phyloP scores from a whole-genome alignment of 225 moss, liverwort and hornwort species.

The Physcomitrium patens region DNA sequence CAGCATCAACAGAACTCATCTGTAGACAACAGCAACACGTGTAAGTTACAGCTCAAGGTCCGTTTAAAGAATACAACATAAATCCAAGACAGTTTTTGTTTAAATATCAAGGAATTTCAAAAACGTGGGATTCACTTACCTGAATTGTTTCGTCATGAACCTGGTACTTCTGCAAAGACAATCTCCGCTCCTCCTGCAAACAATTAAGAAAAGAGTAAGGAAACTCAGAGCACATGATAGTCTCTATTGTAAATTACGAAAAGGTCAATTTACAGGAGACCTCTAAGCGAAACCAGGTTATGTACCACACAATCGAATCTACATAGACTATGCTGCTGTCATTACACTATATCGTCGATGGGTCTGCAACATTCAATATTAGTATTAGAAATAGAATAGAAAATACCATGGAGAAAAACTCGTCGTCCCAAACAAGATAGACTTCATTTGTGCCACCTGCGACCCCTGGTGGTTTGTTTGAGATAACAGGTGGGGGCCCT shows the following conservation, averaged over 20 bases:
- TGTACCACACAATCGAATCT: neutral
- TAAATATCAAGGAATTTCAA: too few species aligned
- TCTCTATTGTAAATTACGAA: too few species aligned
- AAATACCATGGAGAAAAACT: constrained; percentile 84
- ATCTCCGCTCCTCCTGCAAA: constrained; percentile 55
- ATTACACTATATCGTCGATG: neutral
- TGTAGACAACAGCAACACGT: too few species aligned
- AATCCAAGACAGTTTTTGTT: too few species aligned
- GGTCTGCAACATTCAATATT: neutral
- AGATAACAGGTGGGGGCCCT: constrained; percentile 97
- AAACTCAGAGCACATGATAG: too few species aligned
- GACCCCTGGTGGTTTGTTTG: constrained; percentile 89
- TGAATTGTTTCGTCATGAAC: constrained; percentile 64
- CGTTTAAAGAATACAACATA: too few species aligned
- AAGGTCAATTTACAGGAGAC: neutral
- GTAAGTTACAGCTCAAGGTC: too few species aligned
- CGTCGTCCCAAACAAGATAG: constrained; percentile 96
- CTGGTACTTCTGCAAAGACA: constrained; percentile 59
- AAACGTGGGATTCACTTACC: constrained; percentile 1
- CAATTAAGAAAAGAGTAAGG: too few species aligned
- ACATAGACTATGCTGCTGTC: neutral
- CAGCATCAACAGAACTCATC: constrained; percentile 76
- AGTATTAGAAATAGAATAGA: neutral
- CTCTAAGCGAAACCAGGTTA: neutral
- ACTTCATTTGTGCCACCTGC: constrained; percentile 75